Evolutionary conservation across 2,329 filamentous ascomycete genomes (phyloP).

Genomic region (Arachnomyces sp.): DNA sequence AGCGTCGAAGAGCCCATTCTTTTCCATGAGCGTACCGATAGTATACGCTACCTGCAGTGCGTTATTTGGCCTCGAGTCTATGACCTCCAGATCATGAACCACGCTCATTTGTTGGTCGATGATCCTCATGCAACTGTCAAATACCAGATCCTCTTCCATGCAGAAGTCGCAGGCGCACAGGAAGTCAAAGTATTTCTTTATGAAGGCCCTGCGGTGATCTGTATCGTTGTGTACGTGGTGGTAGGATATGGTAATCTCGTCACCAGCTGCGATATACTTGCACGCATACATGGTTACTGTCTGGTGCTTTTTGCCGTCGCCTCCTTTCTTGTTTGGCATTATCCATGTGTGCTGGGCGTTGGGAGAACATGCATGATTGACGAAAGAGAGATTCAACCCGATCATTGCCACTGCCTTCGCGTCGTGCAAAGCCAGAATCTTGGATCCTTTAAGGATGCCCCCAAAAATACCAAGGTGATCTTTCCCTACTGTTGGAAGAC

Average conservation of each 20-base stretch:
- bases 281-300: slow-evolving; percentile 12
- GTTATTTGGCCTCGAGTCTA: too few relatives aligned
- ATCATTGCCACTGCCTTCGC: too few relatives aligned
- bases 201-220: slow-evolving; percentile 8
- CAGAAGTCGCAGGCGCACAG: slow-evolving; percentile 20
- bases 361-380: slow-evolving; percentile 21
- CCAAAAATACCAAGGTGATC: too few relatives aligned
- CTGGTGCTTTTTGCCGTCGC: background rate
- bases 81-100: too few relatives aligned
- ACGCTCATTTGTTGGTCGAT: slow-evolving; percentile 3
- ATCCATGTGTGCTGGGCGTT: slow-evolving; percentile 15
- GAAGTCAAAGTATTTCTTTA: slow-evolving; percentile 14
- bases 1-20: slow-evolving; percentile 8
- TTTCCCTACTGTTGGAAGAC: too few relatives aligned
- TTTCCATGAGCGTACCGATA: slow-evolving; percentile 5
- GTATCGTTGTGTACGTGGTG: slow-evolving; percentile 3
- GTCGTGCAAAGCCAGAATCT: too few relatives aligned
- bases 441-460: too few relatives aligned
- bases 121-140: slow-evolving; percentile 12
- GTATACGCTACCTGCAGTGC: slow-evolving; percentile 10
- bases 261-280: slow-evolving; percentile 14
- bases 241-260: slow-evolving; percentile 21
- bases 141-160: background rate
- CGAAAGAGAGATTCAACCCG: slow-evolving; percentile 6
- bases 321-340: slow-evolving; percentile 2